phyloP scores from a whole-genome alignment of 352 stramenopile genomes.

The Phytophthora idaei region DNA sequence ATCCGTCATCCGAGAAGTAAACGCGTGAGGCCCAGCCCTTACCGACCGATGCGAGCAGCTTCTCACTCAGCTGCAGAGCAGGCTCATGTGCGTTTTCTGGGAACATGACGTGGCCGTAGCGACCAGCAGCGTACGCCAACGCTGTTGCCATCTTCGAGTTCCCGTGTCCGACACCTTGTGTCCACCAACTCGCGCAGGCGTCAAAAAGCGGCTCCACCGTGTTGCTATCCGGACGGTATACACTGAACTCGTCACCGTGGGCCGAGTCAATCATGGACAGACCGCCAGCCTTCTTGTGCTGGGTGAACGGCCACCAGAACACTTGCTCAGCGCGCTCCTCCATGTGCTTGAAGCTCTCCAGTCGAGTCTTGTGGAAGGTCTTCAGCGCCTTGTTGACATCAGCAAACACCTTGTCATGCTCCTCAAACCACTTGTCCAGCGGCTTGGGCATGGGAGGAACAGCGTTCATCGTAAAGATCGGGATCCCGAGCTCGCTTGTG shows the following conservation, averaged over 20 bases:
- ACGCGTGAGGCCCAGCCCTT: conserved; percentile 87
- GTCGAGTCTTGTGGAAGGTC: conserved; percentile 57
- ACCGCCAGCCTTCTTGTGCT: conserved; percentile 87
- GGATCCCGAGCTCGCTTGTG: conserved; percentile 70
- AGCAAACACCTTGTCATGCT: conserved; percentile 57
- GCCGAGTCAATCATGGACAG: conserved; percentile 91
- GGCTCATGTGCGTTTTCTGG: conserved; percentile 90
- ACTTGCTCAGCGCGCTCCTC: conserved; percentile 64
- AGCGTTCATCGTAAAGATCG: conserved; percentile 73
- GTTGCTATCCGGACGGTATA: conserved; percentile 55
- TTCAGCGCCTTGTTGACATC: conserved; percentile 55
- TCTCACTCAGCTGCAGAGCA: conserved; percentile 78
- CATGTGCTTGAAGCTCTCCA: conserved; percentile 65
- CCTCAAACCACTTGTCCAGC: conserved; percentile 69
- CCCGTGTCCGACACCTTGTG: conserved; percentile 90
- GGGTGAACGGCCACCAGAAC: conserved; percentile 95
- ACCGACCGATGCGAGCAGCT: conserved; percentile 77
- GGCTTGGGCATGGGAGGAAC: conserved; percentile 79
- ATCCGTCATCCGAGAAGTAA: conserved; percentile 93
- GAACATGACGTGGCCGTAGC: conserved; percentile 94
- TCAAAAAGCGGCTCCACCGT: conserved; percentile 82
- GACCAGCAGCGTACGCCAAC: conserved; percentile 87
- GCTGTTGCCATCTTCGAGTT: conserved; percentile 89
- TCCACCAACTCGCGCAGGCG: conserved; percentile 93
- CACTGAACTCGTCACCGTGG: conserved; percentile 87